These are phyloP conservation scores for Fusarium euwallaceae DNA, from an alignment of 2,329 filamentous ascomycete species.

Conservation along the genomic window DNA sequence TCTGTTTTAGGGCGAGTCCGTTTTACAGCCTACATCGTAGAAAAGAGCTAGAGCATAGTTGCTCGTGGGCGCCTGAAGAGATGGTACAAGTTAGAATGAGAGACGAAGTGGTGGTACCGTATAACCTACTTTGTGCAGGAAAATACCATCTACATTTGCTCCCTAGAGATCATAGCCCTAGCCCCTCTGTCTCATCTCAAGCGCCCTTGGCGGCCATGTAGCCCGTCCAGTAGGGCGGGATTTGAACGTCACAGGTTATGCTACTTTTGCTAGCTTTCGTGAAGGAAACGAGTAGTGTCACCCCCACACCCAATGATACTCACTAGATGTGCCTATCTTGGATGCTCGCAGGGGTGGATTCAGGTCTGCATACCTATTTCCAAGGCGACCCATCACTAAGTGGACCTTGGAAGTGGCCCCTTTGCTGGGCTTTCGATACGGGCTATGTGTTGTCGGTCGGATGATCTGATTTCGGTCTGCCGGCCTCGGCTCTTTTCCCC, in stretches of 20 bases:
- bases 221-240: background rate
- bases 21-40: background rate
- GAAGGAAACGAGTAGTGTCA: background rate
- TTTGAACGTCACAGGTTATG: background rate
- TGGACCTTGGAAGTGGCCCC: background rate
- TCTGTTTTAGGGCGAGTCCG: background rate
- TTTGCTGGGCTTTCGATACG: background rate
- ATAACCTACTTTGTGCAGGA: background rate
- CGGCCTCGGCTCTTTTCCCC: background rate
- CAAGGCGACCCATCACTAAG: background rate
- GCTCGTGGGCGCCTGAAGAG: background rate
- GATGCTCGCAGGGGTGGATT: conserved; percentile 2
- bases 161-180: background rate
- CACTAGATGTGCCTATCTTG: background rate
- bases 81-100: background rate
- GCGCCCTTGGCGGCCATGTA: background rate
- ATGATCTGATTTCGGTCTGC: conserved; percentile 5
- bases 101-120: background rate
- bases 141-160: background rate
- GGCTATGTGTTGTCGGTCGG: background rate
- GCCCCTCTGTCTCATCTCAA: background rate
- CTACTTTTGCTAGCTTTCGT: background rate
- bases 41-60: background rate
- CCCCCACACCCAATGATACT: background rate
- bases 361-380: background rate